Evolutionary conservation across 2,329 filamentous ascomycete genomes (phyloP), one percentile per base, ranked within the genome.

Genomic region (Penicillium sp.): DNA sequence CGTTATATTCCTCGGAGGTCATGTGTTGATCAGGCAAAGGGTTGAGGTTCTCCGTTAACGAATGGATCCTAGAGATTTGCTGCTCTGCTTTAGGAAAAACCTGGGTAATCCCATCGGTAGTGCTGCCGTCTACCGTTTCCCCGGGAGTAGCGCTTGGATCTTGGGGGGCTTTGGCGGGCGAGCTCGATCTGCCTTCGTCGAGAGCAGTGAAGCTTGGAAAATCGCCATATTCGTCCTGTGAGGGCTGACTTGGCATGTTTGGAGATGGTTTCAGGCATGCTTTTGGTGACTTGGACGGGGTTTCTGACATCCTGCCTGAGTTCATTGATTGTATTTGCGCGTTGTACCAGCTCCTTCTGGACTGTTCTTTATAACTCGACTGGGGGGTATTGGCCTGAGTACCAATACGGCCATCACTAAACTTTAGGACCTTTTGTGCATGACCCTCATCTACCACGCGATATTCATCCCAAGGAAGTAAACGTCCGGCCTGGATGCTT

Each of bases 1-100:
- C 89, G 68, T 97, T 99, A 72, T 97, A 92, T 68, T 97, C 90
- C 73, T 99, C 93, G 0, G 94, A 90, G 0, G 91, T 96, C 77
- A 94, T 76, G 10, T 72, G 73, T 16, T 73, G 71, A 29, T 76
- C 73, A 6, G 21, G 9, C 19, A 71, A 71, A 19, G 66, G 61
- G 9, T 58, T 56, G 8, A 48, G 44, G 23, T 64, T 56, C 16
- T 51, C 61, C 11, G 55, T 62, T 5, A 69, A 66, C 5, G 68
- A 46, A 16, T 33, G 29, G 11, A 21, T 49, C 14, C 42, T 45
- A n/a, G 26, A 14, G 28, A 19, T 26, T 4, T 37, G 16, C 7
- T 6, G 23, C 9, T 23, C 18, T n/a, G n/a, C 26, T 29, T 36
- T 21, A n/a, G 39, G 28, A 29, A 8, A 6, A 14, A 33, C 2